Base-by-base conservation (phyloP, 768 basidiomycete species). In the Podaxis mareebaensis region DNA sequence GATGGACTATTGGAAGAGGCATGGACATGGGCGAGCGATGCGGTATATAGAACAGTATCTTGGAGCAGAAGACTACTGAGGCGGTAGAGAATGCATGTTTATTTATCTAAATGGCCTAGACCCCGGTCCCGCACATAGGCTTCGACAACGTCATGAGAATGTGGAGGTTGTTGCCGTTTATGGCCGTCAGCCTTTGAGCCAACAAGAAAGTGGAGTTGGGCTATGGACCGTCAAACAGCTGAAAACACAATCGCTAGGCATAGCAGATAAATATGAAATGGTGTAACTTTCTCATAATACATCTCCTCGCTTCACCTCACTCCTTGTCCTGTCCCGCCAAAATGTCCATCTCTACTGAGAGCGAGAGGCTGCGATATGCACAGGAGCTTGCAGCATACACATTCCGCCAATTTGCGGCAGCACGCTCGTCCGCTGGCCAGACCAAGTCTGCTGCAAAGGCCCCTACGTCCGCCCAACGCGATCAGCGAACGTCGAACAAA, bases 1-100 rank as follows among this genome's bases (percentile, higher is more conserved):
- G 86, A 89, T 68, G 85, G 84, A 13, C 70, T 87, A 53, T 72
- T 89, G 56, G 87, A 88, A 71, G 85, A 88, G 64, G 69, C 80
- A 36, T 88, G 86, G 87, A 81, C 75, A 39, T 84, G 84, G 83
- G 74, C 76, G n/a, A 74, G 71, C 64, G 76, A 74, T 61, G 67
- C 74, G 55, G 64, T 75, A 52, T 72, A 79, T 63, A 73, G 71
- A 69, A 66, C 75, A 56, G 64, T 78, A 39, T 70, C 70, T 49
- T 82, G 78, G 79, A 74, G 76, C 66, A 69, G 73, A 61, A 73
- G 76, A 57, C 54, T 78, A 28, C 60, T 81, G 56, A 73, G 77
- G 63, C 71, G 78, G 65, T 77, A 69, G 74, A 61, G 39, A 55
- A 61, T 60, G 24, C 62, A 61, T 53, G 57, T 58, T 56, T 57